Base-by-base conservation (phyloP, 2,329 filamentous ascomycete genomes). In the Dothistroma septosporum region DNA sequence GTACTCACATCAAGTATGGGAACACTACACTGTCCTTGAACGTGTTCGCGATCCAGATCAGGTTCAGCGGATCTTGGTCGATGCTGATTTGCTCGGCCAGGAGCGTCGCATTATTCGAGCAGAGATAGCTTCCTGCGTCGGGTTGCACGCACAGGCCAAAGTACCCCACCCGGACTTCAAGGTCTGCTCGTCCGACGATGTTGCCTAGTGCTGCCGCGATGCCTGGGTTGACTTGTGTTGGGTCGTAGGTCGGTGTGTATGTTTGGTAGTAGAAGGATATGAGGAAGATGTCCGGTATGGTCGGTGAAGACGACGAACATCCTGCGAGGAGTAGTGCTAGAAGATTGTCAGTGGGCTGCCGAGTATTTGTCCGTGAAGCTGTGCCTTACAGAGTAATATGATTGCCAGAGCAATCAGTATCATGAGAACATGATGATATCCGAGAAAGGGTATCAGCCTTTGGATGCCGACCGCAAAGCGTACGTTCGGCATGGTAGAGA, bases 11-110 rank as follows among this genome's bases (percentile, higher is more conserved):
- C 21, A 99, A 80, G 73, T 97, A 99, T 10, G 94, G 94, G 75
- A 99, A 99, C 49, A 99, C 93, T 74, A 99, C 94, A 78, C 92
- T 93, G 76, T 97, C 92, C 77, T 97, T 97, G 80, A 99, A 99
- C 67, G 96, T 96, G 69, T 89, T 88, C 24, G 94, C 93, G 58
- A 99, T 85, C 94, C 93, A 99, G 70, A 99, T 92, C 71, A 99
- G 80, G 76, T 99, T 99, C 72, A 99, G 82, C 44, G 94, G 94
- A 78, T 99, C 94, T 76, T 97, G 90, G 72, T 97, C 92, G 47
- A 96, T 86, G 21, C 85, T 88, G 48, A 97, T 85, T 77, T 96
- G 88, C 75, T 94, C 89, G 41, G 94, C 93, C 53, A 99, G 83
- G 2, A 92, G 87, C 2, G 93, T 97, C 21, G 94, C 94, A 76